Percentiles rank a stretch among this genome's conserved stretches.
Conservation (phyloP, 257 asterid species). For the Hygrophila difformis region DNA sequence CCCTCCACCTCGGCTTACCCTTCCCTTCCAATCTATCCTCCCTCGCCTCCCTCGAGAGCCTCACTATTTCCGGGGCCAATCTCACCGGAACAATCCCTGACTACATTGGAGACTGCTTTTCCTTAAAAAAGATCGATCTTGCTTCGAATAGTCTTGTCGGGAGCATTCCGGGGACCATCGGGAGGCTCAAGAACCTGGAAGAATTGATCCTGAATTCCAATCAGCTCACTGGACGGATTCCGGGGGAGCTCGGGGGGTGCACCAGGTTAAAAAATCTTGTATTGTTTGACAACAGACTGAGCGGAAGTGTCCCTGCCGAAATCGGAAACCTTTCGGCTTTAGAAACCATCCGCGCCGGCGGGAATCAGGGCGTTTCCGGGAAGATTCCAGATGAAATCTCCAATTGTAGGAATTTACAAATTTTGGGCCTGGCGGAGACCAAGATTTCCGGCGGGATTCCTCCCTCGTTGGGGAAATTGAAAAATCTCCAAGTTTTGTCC, state of each 20-base stretch:
- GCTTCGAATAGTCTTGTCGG: slow-evolving; percentile 55
- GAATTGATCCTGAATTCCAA: slow-evolving; percentile 43
- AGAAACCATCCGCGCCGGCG: slow-evolving; percentile 53
- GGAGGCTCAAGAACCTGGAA: slow-evolving; percentile 44
- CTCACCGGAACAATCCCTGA: slow-evolving; percentile 57
- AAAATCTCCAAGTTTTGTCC: slow-evolving; percentile 46
- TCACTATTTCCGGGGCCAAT: slow-evolving; percentile 51
- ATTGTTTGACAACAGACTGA: slow-evolving; percentile 51
- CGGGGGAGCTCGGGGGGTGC: slow-evolving; percentile 42
- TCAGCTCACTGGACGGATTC: slow-evolving; percentile 48
- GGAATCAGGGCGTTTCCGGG: slow-evolving; percentile 59
- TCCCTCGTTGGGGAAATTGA: slow-evolving; percentile 42
- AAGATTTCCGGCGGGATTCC: slow-evolving; percentile 58
- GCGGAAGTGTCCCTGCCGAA: slow-evolving; percentile 46
- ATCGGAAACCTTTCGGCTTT: slow-evolving; percentile 36
- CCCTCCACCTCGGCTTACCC: slow-evolving; percentile 33
- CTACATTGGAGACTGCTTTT: slow-evolving; percentile 44
- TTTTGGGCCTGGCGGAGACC: slow-evolving; percentile 64
- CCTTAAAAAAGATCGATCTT: slow-evolving; percentile 39
- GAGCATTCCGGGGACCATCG: slow-evolving; percentile 33
- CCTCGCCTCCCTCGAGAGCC: slow-evolving; percentile 37
- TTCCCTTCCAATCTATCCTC: slow-evolving; percentile 56
- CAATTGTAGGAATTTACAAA: slow-evolving; percentile 36
- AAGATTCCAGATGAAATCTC: slow-evolving; percentile 52
- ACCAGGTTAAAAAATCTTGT: slow-evolving; percentile 29